Evolutionary conservation across 2,329 filamentous ascomycete species (phyloP), one percentile per base, ranked within the genome.

Genomic region (Macrophomina tecta): DNA sequence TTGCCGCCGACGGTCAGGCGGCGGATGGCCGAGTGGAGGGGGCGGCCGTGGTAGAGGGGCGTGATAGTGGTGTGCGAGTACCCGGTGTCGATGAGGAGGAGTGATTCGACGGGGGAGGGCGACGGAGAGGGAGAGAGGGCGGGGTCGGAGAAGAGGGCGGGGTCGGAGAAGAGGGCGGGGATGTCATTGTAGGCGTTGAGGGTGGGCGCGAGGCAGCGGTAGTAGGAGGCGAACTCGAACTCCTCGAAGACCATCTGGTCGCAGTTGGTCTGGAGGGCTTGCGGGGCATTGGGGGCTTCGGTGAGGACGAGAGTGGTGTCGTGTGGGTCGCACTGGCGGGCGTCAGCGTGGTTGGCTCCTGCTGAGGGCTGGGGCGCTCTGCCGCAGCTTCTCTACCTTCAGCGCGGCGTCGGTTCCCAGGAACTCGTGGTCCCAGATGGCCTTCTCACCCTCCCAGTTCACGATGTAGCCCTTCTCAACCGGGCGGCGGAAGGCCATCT

Each of bases 181-280:
- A 93, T 82, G 68, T 95, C 90, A 73, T 93, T 91, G 80, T 94
- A 97, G 9, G 93, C 91, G 73, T 94, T 94, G 67, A 97, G 86
- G 0, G 87, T 84, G 5, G 92, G 86, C 0, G 88, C 92, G 70
- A 91, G 82, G 67, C 87, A 89, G 68, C 95, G 88, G 70, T 90
- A 91, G 80, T 97, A 97, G 71, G 91, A 90, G 11, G 90, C 87
- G 79, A 99, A 99, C 2, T 92, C 92, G 81, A 95, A 99, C 76
- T 98, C 94, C 76, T 99, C 95, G 82, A 99, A 98, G 1, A 98
- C 88, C 75, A 99, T 93, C 82, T 99, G 94, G 75, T 99, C 95
- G 72, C 92, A 93, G 76, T 97, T 95, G 46, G 90, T 87, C 79
- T 97, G 93, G 69, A 99, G 81, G 12, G 89, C 88, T 0, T 90